phyloP scores from a whole-genome alignment of 2,329 filamentous ascomycete species.

The Graphiopsis chlorocephala region DNA sequence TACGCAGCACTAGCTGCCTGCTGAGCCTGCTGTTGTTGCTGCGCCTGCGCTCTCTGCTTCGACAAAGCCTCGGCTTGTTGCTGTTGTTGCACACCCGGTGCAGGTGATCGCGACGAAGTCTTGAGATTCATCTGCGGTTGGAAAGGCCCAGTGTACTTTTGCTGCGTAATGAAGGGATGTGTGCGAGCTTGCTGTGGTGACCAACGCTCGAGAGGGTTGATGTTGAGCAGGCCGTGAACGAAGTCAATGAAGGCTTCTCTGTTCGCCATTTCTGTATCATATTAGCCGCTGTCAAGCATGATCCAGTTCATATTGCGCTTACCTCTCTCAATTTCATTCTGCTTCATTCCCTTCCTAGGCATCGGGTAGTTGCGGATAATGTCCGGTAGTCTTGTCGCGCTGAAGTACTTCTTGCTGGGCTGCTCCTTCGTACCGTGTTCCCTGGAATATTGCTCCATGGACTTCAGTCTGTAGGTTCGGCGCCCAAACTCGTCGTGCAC shows the following conservation, averaged over 20 bases:
- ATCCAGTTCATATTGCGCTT: conserved; percentile 32
- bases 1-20: conserved; percentile 42
- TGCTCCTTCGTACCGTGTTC: conserved; percentile 97
- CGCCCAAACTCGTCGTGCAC: conserved; percentile 86
- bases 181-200: conserved; percentile 96
- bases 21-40: conserved; percentile 38
- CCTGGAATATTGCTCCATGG: conserved; percentile 95
- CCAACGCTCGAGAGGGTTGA: conserved; percentile 95
- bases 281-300: not conserved
- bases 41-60: conserved; percentile 74
- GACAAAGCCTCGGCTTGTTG: conserved; percentile 91
- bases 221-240: conserved; percentile 85
- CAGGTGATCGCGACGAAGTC: conserved; percentile 75
- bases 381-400: conserved; percentile 86
- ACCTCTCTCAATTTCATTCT: conserved; percentile 94
- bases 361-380: conserved; percentile 98
- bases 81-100: conserved; percentile 91
- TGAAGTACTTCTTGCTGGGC: conserved; percentile 99
- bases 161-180: conserved; percentile 97
- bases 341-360: conserved; percentile 99
- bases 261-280: conserved; percentile 86
- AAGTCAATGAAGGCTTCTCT: conserved; percentile 97
- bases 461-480: conserved; percentile 87
- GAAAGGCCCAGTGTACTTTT: conserved; percentile 94
- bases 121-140: conserved; percentile 97